Evolutionary conservation across 1,284 basidiomycete genomes (phyloP), one percentile per base, ranked within the genome.

Genomic region (Coriolopsis trogii): DNA sequence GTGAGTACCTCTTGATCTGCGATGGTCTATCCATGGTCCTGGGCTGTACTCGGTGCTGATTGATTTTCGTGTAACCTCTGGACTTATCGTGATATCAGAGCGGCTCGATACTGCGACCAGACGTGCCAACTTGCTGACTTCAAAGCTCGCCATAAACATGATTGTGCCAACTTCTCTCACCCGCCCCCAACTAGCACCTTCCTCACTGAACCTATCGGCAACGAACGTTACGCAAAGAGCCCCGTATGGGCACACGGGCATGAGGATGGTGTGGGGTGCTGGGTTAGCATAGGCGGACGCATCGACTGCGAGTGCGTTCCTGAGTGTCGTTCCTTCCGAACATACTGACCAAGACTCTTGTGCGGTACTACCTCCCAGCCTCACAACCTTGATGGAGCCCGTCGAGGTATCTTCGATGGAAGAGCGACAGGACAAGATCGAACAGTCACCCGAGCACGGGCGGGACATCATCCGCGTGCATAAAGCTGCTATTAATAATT

Each of bases 141-240:
- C 47, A 56, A 56, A 31, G 29, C 50, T 1, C 43, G 50, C 9
- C 55, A 56, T 41, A 56, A 56, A 24, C 55, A 47, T 26, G 55
- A 56, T 10, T 56, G 55, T 23, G 50, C 46, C 24, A 46, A 52
- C 25, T 56, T 56, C 30, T 36, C 20, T 20, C n/a, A 52, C 12
- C 50, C 55, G 16, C 55, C 55, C 13, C 42, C 43, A 3, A 56
- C 50, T 1, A 49, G 46, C 16, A 47, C 23, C 5, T 56, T 56
- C 43, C 39, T 56, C 29, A 41, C 30, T 4, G 34, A 46, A 21
- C 50, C 50, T 9, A 9, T 52, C 21, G 18, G 18, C 1, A 31
- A 31, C 23, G 42, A 49, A 41, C 42, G 38, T 16, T 56, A 34
- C 30, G 21, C 55, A 4, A 41, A 46, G 26, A 33, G 46, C 4